Evolutionary conservation across 106 monocot genomes (phyloP).

Genomic region (Dendrobium officinale): DNA sequence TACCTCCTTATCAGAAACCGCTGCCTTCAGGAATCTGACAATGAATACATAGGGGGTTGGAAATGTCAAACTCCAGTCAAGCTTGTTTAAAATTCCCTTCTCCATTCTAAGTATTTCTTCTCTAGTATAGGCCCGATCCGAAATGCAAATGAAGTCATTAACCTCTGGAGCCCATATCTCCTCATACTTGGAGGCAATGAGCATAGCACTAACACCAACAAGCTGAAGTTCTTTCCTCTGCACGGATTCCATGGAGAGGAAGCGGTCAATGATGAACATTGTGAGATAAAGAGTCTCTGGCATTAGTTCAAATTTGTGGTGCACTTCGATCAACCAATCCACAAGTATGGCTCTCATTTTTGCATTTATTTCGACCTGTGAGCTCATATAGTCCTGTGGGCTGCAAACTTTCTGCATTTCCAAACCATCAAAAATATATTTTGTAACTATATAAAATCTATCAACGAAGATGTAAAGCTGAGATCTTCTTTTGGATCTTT

Average conservation of each 20-base stretch:
- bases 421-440: background rate
- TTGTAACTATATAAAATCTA: no score
- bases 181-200: slow-evolving; percentile 80
- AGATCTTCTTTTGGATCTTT: no score
- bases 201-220: slow-evolving; percentile 62
- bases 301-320: slow-evolving; percentile 61
- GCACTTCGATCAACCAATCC: slow-evolving; percentile 76
- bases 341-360: slow-evolving; percentile 64
- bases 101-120: slow-evolving; percentile 45
- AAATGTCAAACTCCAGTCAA: slow-evolving; percentile 67
- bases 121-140: slow-evolving; percentile 45
- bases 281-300: slow-evolving; percentile 68
- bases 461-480: no score
- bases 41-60: slow-evolving; percentile 67
- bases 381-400: slow-evolving; percentile 44
- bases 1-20: slow-evolving; percentile 41
- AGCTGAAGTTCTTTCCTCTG: slow-evolving; percentile 58
- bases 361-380: slow-evolving; percentile 55
- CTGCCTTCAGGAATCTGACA: slow-evolving; percentile 49
- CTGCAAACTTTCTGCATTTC: slow-evolving; percentile 11
- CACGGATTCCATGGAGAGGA: slow-evolving; percentile 34
- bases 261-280: slow-evolving; percentile 44
- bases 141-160: slow-evolving; percentile 61
- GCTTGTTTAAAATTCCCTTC: slow-evolving; percentile 49
- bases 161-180: slow-evolving; percentile 80